A percentile compares a stretch with the other conserved stretches of the same genome.
Conservation (phyloP, 2,329 filamentous ascomycete genomes). For the Chaetomium sp. region DNA sequence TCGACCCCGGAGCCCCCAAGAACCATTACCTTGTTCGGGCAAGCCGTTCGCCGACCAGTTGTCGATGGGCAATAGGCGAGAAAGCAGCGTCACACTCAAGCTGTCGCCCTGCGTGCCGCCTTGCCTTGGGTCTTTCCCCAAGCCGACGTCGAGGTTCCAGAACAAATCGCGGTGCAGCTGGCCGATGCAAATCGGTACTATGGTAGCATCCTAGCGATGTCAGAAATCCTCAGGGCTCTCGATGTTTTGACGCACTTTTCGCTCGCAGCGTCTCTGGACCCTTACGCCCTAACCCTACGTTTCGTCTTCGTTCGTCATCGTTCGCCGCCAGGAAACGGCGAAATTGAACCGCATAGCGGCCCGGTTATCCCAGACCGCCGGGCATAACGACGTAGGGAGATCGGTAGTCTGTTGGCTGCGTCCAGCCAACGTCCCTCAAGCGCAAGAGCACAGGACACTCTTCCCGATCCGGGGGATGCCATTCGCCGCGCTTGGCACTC, state of each 20-base stretch:
- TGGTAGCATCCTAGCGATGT: not conserved
- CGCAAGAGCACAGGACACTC: slow-evolving; percentile 7
- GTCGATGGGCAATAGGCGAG: not conserved
- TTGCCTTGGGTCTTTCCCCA: slow-evolving; percentile 1
- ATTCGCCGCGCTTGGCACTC: slow-evolving; percentile 20
- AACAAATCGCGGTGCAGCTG: slow-evolving; percentile 12
- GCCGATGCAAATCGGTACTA: slow-evolving; percentile 9
- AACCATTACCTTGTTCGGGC: slow-evolving; percentile 6
- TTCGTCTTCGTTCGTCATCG: too few relatives aligned
- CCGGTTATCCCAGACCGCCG: slow-evolving; percentile 7
- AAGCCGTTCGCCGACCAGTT: slow-evolving; percentile 10
- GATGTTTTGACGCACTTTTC: too few relatives aligned
- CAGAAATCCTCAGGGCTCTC: not conserved
- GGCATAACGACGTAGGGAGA: not conserved
- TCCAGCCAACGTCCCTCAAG: not conserved
- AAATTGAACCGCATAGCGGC: slow-evolving; percentile 11
- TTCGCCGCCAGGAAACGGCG: not conserved
- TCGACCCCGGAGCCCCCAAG: not conserved
- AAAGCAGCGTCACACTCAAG: slow-evolving; percentile 12
- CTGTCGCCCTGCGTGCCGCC: slow-evolving; percentile 5
- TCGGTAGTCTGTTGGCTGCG: not conserved
- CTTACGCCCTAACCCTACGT: too few relatives aligned
- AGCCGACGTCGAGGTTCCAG: slow-evolving; percentile 12
- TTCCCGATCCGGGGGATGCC: slow-evolving; percentile 18
- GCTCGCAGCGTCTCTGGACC: too few relatives aligned